Evolutionary conservation across 495 filamentous ascomycete genomes (phyloP), one percentile per base, ranked within the genome.

Genomic region (Penicillium canariense): DNA sequence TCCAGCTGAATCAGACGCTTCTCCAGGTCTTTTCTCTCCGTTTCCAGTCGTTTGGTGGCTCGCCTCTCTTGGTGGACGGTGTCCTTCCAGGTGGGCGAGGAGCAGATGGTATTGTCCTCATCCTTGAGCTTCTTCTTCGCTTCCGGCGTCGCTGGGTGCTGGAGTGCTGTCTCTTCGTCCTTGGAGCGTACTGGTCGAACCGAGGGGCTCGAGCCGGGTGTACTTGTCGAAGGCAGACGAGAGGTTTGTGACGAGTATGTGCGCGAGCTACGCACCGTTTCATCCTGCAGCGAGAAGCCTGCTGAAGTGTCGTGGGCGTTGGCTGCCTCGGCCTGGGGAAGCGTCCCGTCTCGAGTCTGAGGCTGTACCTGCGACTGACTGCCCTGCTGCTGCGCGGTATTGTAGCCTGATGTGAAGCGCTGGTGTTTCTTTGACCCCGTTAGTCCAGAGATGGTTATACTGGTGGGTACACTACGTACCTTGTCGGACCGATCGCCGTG

Each of bases 1-100:
- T 76, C 72, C 1, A 76, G 60, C 18, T 65, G 56, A 15, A 61
- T 45, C 18, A 74, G 46, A n/a, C 67, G 61, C 43, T 71, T 70
- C 45, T 74, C 71, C 15, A 71, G 60, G 28, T 74, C 71, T 17
- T 68, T 55, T 51, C 72, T 64, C 45, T 76, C 71, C 30, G 69
- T 67, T 42, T 76, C 72, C 46, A 76, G 44, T 12, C 69, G 63
- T 28, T 56, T 69, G 8, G 72, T 74, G 9, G 68, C 72, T 0
- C 71, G 68, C 36, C 68, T 64, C 31, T 76, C 71, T 45, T 69
- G 67, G n/a, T 61, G 65, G 12, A 50, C 32, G 1, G 49, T 54
- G 0, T 56, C 54, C 40, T 63, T 60, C 61, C 54, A 58, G 4
- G 61, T 68, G 7, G 62, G 58, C 0, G 63, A 60, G 17, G 47